These are phyloP conservation scores for Drechmeria coniospora DNA, from an alignment of 2,329 filamentous ascomycete genomes.

Conservation along the genomic window DNA sequence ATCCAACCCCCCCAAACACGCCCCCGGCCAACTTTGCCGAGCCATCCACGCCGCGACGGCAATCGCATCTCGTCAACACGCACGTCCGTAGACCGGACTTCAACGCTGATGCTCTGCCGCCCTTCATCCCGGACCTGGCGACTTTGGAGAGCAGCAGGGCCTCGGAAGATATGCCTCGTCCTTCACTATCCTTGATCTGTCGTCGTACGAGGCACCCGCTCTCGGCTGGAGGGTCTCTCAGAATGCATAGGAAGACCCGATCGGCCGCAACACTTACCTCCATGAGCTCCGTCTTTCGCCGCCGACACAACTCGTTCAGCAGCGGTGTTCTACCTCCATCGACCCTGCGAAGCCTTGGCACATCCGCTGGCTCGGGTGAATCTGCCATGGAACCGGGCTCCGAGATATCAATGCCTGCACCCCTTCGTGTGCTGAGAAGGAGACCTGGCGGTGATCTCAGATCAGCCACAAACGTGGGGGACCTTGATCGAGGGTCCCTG, in stretches of 20 bases:
- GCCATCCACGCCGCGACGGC: slow-evolving; percentile 34
- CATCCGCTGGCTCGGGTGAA: slow-evolving; percentile 35
- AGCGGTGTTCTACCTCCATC: slow-evolving; percentile 36
- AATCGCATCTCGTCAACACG: slow-evolving; percentile 38
- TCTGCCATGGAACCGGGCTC: slow-evolving; percentile 32
- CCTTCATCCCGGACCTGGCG: slow-evolving; percentile 30
- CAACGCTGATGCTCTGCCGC: slow-evolving; percentile 26
- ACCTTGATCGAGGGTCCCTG: slow-evolving; percentile 34
- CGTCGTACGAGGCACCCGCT: slow-evolving; percentile 13
- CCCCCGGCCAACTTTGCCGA: slow-evolving; percentile 30
- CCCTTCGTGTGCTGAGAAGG: slow-evolving; percentile 51
- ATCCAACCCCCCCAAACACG: slow-evolving; percentile 46
- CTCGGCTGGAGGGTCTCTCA: slow-evolving; percentile 14
- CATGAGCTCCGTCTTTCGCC: slow-evolving; percentile 33
- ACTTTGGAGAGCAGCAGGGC: slow-evolving; percentile 18
- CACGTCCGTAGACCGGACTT: slow-evolving; percentile 22
- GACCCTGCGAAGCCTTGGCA: slow-evolving; percentile 45
- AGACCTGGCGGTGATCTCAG: slow-evolving; percentile 62
- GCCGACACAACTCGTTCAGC: slow-evolving; percentile 44
- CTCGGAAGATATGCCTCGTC: slow-evolving; percentile 18
- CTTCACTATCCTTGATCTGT: slow-evolving; percentile 13
- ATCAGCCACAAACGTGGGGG: slow-evolving; percentile 49
- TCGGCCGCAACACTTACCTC: slow-evolving; percentile 35
- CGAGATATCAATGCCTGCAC: slow-evolving; percentile 25
- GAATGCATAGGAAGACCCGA: slow-evolving; percentile 26